These are phyloP conservation scores for Tieghemiomyces parasiticus DNA, from an alignment of 192 early-diverging fungal species.

Conservation along the genomic window DNA sequence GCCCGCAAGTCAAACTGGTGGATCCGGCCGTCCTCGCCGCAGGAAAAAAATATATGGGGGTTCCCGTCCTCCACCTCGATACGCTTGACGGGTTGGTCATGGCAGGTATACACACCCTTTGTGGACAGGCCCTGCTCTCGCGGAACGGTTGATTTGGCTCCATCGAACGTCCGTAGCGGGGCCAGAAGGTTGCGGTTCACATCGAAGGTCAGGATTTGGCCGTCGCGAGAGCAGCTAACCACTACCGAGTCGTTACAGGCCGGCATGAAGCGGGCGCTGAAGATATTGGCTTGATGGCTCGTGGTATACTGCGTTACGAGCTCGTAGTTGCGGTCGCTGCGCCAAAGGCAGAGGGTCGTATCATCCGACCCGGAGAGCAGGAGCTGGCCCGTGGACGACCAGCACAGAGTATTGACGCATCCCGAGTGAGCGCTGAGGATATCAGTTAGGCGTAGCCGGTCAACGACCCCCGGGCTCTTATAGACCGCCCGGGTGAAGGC, in stretches of 20 bases:
- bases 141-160: no score
- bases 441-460: constrained; percentile 16
- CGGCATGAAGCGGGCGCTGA: constrained; percentile 55
- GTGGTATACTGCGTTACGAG: constrained; percentile 23
- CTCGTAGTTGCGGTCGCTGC: constrained; percentile 24
- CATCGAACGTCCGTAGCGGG: constrained; percentile 1
- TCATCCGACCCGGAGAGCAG: constrained; percentile 48
- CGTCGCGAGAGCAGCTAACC: constrained; percentile 46
- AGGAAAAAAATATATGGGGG: constrained; percentile 36
- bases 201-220: constrained; percentile 39
- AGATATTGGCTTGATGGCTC: constrained; percentile 65
- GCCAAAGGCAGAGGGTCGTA: constrained; percentile 35
- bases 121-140: no score
- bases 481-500: background rate
- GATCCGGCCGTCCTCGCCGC: constrained; percentile 40
- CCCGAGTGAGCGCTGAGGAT: constrained; percentile 23
- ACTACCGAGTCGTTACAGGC: constrained; percentile 36
- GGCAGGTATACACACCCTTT: constrained; percentile 30
- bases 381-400: constrained; percentile 35
- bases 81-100: constrained; percentile 32
- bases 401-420: constrained; percentile 29
- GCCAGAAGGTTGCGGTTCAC: constrained; percentile 2
- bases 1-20: constrained; percentile 43
- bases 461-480: constrained; percentile 11
- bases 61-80: constrained; percentile 24